Evolutionary conservation across 768 basidiomycete genomes (phyloP), one percentile per base, ranked within the genome.

Genomic region (Kwoniella heveanensis): DNA sequence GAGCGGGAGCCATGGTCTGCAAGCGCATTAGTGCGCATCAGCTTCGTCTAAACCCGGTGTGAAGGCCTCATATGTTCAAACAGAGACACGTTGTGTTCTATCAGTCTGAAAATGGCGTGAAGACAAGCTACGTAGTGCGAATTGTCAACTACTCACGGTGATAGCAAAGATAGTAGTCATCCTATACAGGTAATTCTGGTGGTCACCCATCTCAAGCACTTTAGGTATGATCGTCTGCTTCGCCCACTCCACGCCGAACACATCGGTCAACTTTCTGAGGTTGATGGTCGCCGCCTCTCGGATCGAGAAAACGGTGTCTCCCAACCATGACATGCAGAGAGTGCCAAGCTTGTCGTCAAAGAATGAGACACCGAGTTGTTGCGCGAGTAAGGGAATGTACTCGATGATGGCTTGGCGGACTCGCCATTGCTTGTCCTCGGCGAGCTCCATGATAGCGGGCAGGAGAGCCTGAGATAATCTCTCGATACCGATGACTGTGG

Each of bases 91-190:
- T 36, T 36, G 6, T 36, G 32, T 13, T 6, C 7, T 6, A 39
- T 13, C 29, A 37, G 51, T 13, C 44, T 1, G 22, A 5, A 19
- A n/a, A 27, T 22, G 13, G 22, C 21, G 44, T 21, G 17, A 5
- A 7, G 29, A 19, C 19, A 36, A 36, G 13, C 7, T 13, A 36
- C 32, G 32, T 13, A 36, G 6, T 7, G 32, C 1, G 17, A 39
- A 51, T 55, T 6, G 17, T n/a, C 57, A 44, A 32, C 30, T 5
- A 81, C 88, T 66, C 78, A 97, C 95, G 74, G 92, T 94, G 75
- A 99, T 94, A 30, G 95, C 95, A 80, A 98, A 93, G 48, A 98
- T 92, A 17, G 96, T 98, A 2, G 96, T 99, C 93, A 99, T 96
- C 74, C 96, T 85, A 82, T 90, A 96, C 26, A 98, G 85, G 80